Percentiles rank a stretch among this genome's conserved stretches.
These are phyloP conservation scores for Salix arbutifolia DNA, from an alignment of 345 rosid species.

Conservation along the genomic window DNA sequence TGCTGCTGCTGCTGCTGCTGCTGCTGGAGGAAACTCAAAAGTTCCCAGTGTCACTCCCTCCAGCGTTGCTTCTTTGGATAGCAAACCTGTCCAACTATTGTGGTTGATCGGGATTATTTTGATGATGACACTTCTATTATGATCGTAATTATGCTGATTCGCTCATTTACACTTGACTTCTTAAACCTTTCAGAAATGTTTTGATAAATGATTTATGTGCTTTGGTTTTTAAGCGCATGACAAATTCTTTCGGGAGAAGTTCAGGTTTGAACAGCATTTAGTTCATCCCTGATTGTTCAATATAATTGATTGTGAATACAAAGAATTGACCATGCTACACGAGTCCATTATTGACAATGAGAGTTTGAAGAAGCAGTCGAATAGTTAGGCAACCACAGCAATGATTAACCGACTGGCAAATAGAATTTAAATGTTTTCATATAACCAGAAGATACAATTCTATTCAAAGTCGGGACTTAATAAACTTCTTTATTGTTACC, in stretches of 20 bases:
- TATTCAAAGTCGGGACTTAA: too few species aligned
- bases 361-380: too few species aligned
- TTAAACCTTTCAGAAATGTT: background rate
- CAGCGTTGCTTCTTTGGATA: slow-evolving; percentile 26
- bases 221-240: background rate
- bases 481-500: too few species aligned
- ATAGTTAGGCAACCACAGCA: too few species aligned
- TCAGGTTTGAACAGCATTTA: background rate
- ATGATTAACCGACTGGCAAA: too few species aligned
- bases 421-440: too few species aligned
- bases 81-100: slow-evolving; percentile 17
- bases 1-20: slow-evolving; percentile 12
- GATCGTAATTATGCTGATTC: slow-evolving; percentile 14
- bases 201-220: too few species aligned
- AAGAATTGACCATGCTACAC: too few species aligned
- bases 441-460: too few species aligned
- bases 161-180: background rate
- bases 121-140: slow-evolving; percentile 26
- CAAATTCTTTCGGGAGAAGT: background rate
- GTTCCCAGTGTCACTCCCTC: slow-evolving; percentile 4
- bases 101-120: slow-evolving; percentile 37
- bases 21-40: slow-evolving; percentile 13
- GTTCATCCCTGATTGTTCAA: too few species aligned
- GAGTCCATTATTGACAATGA: too few species aligned
- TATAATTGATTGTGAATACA: too few species aligned